Conservation (phyloP, 805 yeast species). For the Lipomyces japonicus region DNA sequence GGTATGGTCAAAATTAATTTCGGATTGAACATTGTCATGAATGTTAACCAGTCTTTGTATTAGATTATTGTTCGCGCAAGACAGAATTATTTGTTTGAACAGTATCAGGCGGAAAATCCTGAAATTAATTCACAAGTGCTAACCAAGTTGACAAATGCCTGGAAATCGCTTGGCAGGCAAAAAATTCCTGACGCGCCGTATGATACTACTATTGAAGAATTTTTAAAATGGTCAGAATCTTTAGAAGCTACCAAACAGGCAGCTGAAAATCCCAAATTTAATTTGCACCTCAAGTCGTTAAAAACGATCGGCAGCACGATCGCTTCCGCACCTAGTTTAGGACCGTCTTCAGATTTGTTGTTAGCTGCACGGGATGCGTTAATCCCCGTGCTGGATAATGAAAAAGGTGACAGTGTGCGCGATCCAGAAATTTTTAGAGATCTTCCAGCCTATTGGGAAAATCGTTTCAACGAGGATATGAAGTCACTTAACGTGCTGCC, state of each 20-base stretch:
- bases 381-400: constrained; percentile 66
- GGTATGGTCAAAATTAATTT: not conserved
- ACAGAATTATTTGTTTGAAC: constrained; percentile 73
- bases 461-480: constrained; percentile 83
- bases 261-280: constrained; percentile 69
- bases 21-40: not conserved
- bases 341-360: constrained; percentile 42
- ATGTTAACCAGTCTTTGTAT: not conserved
- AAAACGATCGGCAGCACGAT: constrained; percentile 42
- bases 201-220: constrained; percentile 32
- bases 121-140: constrained; percentile 39
- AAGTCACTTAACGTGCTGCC: constrained; percentile 74
- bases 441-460: constrained; percentile 87
- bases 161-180: constrained; percentile 48
- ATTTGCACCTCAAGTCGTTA: constrained; percentile 74
- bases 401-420: constrained; percentile 68
- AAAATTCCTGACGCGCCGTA: constrained; percentile 46
- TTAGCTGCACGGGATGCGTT: constrained; percentile 65
- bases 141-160: constrained; percentile 43
- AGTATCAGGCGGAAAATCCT: constrained; percentile 44
- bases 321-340: constrained; percentile 27
- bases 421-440: constrained; percentile 81
- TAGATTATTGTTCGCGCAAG: constrained; percentile 86
- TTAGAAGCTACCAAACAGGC: constrained; percentile 53
- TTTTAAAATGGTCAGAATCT: constrained; percentile 49